Evolutionary conservation across 108 stramenopile genomes (phyloP), one percentile per base, ranked within the genome.

Genomic region (Chaetoceros muelleri): DNA sequence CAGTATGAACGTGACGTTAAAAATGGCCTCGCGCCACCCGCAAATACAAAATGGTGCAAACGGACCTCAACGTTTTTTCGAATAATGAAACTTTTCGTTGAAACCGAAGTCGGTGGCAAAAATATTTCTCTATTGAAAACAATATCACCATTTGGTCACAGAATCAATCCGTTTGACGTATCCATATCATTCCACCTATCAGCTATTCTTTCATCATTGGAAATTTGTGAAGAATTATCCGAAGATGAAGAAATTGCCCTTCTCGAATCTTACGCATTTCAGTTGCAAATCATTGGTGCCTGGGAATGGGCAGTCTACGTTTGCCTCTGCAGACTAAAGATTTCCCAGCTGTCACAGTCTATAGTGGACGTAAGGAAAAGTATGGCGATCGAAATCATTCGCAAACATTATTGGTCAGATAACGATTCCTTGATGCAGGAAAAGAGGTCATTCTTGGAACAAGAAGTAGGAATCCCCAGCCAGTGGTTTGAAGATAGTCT

Each of bases 241-340:
- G 34, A 40, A 40, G 34, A 40, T 23, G 66, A 83, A 31, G 78
- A 82, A 45, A 50, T 70, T 18, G 55, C 62, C 24, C 29, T 88
- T 17, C 46, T 81, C 29, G 77, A 81, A 49, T 54, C 81, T 26
- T 74, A 77, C 50, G 67, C 72, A 20, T 62, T 73, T 5, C 90
- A 91, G 64, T 79, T 91, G 21, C 51, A 81, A 26, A 45, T 50
- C 16, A 55, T 46, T 20, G 79, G 82, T 5, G 57, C 57, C 0
- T 91, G 90, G 90, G 77, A 82, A 55, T 87, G 85, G 85, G 90
- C 84, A 28, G 85, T 85, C 2, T 85, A 87, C 48, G 77, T 73
- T 27, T 69, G 52, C 24, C 59, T 91, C 18, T 87, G 77, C 47
- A 56, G 57, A 23, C 29, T 18, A 3, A 46, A 24, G 13, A 24